Base-by-base conservation (phyloP, 1,139 yeast genomes). In the Blastobotrys buckinghamii region DNA sequence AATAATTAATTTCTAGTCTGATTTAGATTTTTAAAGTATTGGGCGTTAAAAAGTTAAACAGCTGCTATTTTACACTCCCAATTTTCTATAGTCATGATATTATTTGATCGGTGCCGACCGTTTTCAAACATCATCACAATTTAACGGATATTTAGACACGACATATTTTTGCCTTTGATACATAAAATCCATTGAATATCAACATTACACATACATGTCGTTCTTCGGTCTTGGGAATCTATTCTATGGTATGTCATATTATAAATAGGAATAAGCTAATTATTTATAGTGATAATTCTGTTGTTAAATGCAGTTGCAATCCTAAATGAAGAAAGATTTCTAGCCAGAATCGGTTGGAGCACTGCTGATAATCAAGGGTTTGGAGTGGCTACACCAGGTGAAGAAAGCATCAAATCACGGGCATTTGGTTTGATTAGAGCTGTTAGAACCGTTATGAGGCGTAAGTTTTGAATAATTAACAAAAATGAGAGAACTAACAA, bases 301-400 rank as follows among this genome's bases (percentile, higher is more conserved):
- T 68, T 84, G 51, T 77, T 85, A 48, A 87, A 87, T 64, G 80
- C 92, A 0, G 77, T 86, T 27, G 95, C 95, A 0, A 84, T 87
- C 39, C 72, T 87, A 44, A 83, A 85, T 59, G 95, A 87, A 60
- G 95, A 87, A 63, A 71, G 96, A 52, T 87, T 87, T 62, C 71
- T 87, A 49, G 82, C 83, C 56, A 70, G 95, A 64, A 80, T 56
- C 27, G 60, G 61, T 42, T 65, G 65, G 64, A 59, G 54, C 41
- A 56, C 56, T n/a, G 55, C 58, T 10, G 67, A 63, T 13, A 55
- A 58, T 39, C 64, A 63, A 26, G 59, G 62, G 12, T 67, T 63
- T 40, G 77, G 78, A 17, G 47, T 43, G 17, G 71, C 69, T 43
- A 69, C 71, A 8, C 69, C 69, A 24, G 64, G 64, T 32, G 77